Evolutionary conservation across 2,329 filamentous ascomycete genomes (phyloP).

Genomic region (Colletotrichum incanum): DNA sequence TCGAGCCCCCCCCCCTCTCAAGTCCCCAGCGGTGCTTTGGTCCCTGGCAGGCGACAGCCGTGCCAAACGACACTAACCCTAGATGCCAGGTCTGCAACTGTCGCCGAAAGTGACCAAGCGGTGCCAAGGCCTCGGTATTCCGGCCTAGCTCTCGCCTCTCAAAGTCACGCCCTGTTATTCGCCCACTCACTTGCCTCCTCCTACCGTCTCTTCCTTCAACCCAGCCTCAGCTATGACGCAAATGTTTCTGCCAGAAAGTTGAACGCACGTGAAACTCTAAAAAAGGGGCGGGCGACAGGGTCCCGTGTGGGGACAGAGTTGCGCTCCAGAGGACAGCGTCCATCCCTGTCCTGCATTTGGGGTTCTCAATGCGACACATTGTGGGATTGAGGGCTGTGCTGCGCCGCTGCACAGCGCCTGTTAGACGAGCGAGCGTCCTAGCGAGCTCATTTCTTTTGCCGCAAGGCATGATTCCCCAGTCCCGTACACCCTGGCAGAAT

Average conservation of each 20-base stretch:
- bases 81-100: not conserved
- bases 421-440: not conserved
- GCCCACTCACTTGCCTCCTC: not conserved
- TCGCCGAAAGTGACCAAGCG: conserved; percentile 1
- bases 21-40: not conserved
- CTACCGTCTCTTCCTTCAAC: not conserved
- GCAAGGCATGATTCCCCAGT: not conserved
- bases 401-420: not conserved
- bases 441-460: not conserved
- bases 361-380: conserved; percentile 18
- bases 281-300: conserved; percentile 12
- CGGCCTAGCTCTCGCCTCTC: conserved; percentile 1
- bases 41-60: conserved; percentile 12
- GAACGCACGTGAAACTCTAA: conserved; percentile 31
- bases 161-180: not conserved
- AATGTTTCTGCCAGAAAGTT: conserved; percentile 36
- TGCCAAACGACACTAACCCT: not conserved
- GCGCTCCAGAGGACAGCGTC: not conserved
- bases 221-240: conserved; percentile 31
- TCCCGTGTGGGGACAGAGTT: conserved; percentile 33
- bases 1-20: not conserved
- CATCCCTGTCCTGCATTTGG: conserved; percentile 17
- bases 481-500: not conserved
- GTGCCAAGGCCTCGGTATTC: not conserved
- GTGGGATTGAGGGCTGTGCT: conserved; percentile 12